Evolutionary conservation across 257 asterid species (phyloP), one percentile per base, ranked within the genome.

Genomic region (Solanum tarijense): DNA sequence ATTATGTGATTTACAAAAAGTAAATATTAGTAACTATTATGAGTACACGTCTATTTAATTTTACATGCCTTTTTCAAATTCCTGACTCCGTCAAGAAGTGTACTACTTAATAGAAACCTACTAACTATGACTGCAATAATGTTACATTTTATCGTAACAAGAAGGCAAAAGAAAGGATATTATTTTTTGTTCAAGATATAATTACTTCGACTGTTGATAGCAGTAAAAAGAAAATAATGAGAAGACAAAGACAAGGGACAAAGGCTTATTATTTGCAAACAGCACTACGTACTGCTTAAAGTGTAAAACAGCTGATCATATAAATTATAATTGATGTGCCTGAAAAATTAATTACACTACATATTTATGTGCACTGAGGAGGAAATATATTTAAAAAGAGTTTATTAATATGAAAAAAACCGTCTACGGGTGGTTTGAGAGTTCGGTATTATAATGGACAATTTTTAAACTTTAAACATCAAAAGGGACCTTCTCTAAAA

Each of bases 211-310:
- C 18, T 21, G 11, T 74, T 74, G 55, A 38, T 31, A 74, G 23
- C 7, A 38, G 34, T 23, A 11, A 75, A 38, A 35, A 20, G 10
- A 75, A 74, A 74, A 35, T 18, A 38, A 38, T 75, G 10, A 75
- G 58, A 23, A 39, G 34, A 75, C 58, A 75, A 23, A 74, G 11
- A 21, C 55, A 74, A 35, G 83, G 83, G 83, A 75, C 83, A 38
- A 12, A 36, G 21, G 32, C 55, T 36, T 38, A 75, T 75, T 36
- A 75, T 9, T 75, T 75, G 52, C 52, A 74, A 74, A 73, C 31
- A 74, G 52, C 31, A 74, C 48, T 74, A n/a, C 8, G 21, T 48
- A 48, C 12, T 29, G 12, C 34, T 23, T 27, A 75, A 36, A 3
- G 55, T 75, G 34, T 75, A 38, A 48, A 48, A 38, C 58, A 23